These are phyloP conservation scores for Crataegus laevigata DNA, from an alignment of 306 rosid genomes.

Conservation along the genomic window DNA sequence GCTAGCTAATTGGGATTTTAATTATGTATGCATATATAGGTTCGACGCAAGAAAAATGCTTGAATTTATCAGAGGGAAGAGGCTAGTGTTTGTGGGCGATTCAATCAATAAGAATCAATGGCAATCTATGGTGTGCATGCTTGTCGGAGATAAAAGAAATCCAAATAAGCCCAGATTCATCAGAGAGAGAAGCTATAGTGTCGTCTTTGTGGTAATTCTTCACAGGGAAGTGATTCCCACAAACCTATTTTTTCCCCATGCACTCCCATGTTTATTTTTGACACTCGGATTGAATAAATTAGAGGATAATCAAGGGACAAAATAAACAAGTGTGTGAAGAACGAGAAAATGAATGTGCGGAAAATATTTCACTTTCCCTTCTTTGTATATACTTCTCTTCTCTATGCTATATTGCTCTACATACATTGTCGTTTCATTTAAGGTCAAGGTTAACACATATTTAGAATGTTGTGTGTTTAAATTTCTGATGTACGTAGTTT, in stretches of 20 bases:
- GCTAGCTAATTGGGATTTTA: neutral
- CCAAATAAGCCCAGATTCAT: constrained; percentile 69
- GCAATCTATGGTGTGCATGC: constrained; percentile 92
- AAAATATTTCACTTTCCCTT: too few relatives aligned
- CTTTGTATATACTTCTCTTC: neutral
- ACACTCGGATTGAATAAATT: too few relatives aligned
- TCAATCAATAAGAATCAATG: constrained; percentile 91
- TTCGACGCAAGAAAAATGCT: constrained; percentile 86
- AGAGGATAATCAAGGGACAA: too few relatives aligned
- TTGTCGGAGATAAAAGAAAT: constrained; percentile 57
- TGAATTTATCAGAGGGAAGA: constrained; percentile 78
- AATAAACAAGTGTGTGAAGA: too few relatives aligned
- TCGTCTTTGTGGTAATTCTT: constrained; percentile 74
- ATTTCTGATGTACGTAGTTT: constrained; percentile 5
- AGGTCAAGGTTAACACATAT: neutral
- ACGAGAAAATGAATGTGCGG: too few relatives aligned
- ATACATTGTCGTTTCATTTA: neutral
- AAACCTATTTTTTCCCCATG: too few relatives aligned
- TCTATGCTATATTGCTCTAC: too few relatives aligned
- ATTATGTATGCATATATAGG: constrained; percentile 31
- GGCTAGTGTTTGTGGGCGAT: constrained; percentile 94
- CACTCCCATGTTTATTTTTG: too few relatives aligned
- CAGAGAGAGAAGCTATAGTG: constrained; percentile 61
- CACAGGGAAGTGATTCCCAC: neutral
- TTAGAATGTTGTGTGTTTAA: neutral